phyloP scores from a whole-genome alignment of 371 early-diverging fungal genomes.

The Umbelopsis sp. region DNA sequence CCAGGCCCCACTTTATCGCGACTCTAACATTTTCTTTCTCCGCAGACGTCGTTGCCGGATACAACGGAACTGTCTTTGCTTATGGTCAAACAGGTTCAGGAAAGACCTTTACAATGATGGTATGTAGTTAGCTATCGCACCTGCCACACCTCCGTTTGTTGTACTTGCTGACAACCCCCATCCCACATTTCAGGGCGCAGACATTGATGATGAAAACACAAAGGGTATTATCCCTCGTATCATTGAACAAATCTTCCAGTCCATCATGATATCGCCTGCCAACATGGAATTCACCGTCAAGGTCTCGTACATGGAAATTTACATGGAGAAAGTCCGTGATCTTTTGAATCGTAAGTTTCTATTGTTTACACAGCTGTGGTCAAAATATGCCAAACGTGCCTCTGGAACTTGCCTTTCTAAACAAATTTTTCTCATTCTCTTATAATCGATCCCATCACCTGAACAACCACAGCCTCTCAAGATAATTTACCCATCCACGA shows the following conservation, averaged over 20 bases:
- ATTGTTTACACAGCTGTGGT: neutral
- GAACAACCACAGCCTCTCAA: conserved; percentile 58
- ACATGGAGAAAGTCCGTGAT: conserved; percentile 97
- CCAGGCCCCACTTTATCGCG: neutral
- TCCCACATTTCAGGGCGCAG: conserved; percentile 66
- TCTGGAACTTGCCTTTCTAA: no score
- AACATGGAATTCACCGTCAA: conserved; percentile 88
- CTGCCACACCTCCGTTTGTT: conserved; percentile 63
- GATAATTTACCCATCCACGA: conserved; percentile 95
- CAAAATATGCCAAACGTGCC: no score
- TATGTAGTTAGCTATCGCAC: conserved; percentile 21
- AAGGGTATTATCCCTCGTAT: conserved; percentile 93
- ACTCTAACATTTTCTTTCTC: conserved; percentile 8
- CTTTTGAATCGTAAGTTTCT: conserved; percentile 75
- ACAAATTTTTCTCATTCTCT: conserved; percentile 17
- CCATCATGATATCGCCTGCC: conserved; percentile 78
- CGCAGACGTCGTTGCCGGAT: conserved; percentile 49
- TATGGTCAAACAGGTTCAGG: conserved; percentile 96
- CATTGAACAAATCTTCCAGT: conserved; percentile 84
- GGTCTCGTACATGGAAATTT: conserved; percentile 95
- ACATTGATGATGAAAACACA: conserved; percentile 77
- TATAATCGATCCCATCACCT: neutral
- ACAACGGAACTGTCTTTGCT: conserved; percentile 95
- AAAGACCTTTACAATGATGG: conserved; percentile 98
- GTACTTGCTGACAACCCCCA: conserved; percentile 60